Evolutionary conservation across 306 rosid genomes (phyloP), one percentile per base, ranked within the genome.

Genomic region (Quercus suber): DNA sequence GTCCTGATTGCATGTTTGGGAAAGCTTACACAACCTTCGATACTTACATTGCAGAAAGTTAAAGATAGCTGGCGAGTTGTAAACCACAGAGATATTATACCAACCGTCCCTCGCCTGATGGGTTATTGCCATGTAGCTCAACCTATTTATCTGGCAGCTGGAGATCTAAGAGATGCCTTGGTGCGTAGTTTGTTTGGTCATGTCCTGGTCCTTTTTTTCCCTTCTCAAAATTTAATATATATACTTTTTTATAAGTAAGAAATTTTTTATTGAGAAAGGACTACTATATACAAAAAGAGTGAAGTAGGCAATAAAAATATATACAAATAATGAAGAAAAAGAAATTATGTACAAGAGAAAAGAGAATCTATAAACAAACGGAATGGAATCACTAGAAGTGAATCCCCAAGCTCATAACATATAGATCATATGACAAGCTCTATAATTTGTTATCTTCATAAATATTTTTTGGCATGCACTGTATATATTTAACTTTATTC

Each of bases 41-140:
- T 73, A 11, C 74, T 69, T 61, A 73, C 59, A 33, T 80, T 88
- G 87, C 99, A 95, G 99, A 92, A 86, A 89, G 94, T 95, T 70
- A 92, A 86, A 82, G 97, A 95, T 86, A 95, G 99, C 85, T 95
- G 99, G 99, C 91, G 99, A 77, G 92, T 95, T 61, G 95, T 95
- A 78, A 95, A 95, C 84, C 99, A 95, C 89, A 91, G 99, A 83
- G 99, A 95, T 85, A 92, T 95, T 76, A 90, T 95, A 81, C 99
- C 99, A 73, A 92, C 99, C 13, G 87, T 95, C 58, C 99, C 99
- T 9, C 95, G 94, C 76, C 83, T 95, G 87, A 95, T 95, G 99
- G 98, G 99, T 68, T 95, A 95, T 82, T 92, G 99, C 84, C 99
- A 95, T 77, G 99, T 95, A 61, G 93, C 91, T 79, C 93, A 89